Percentiles rank a stretch among this genome's conserved stretches.
Evolutionary conservation across 2,329 filamentous ascomycete species (phyloP).

Genomic region (Penicillium sp.): DNA sequence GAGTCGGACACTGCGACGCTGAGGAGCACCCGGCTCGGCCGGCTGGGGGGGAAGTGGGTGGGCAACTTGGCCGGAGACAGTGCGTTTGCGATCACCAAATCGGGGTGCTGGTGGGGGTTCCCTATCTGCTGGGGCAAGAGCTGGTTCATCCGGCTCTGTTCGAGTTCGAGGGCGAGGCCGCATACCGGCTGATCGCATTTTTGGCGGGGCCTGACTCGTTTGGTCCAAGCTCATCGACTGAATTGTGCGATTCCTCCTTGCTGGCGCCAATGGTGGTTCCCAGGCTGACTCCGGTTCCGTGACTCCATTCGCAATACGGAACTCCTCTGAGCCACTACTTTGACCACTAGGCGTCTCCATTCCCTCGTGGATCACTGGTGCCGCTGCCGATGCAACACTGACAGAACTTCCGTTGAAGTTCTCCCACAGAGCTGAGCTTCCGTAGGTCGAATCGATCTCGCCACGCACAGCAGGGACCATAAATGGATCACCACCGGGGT

Average conservation of each 20-base stretch:
- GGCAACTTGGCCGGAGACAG: slow-evolving; percentile 77
- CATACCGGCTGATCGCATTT: slow-evolving; percentile 60
- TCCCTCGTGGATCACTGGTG: slow-evolving; percentile 53
- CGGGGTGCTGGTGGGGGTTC: slow-evolving; percentile 38
- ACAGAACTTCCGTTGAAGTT: slow-evolving; percentile 53
- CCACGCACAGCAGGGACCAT: slow-evolving; percentile 38
- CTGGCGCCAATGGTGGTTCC: slow-evolving; percentile 50
- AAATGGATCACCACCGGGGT: slow-evolving; percentile 46
- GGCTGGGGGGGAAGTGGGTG: slow-evolving; percentile 58
- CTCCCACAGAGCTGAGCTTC: slow-evolving; percentile 53
- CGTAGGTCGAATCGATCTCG: slow-evolving; percentile 41
- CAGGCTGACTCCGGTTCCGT: slow-evolving; percentile 38
- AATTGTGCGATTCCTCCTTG: slow-evolving; percentile 57
- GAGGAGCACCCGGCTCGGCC: slow-evolving; percentile 65
- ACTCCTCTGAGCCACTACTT: slow-evolving; percentile 48
- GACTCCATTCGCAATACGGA: slow-evolving; percentile 39
- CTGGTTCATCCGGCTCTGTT: slow-evolving; percentile 46
- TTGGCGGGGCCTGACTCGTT: slow-evolving; percentile 62
- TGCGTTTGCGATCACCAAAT: slow-evolving; percentile 76
- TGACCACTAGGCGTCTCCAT: slow-evolving; percentile 66
- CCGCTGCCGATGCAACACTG: slow-evolving; percentile 42
- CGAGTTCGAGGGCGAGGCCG: slow-evolving; percentile 48
- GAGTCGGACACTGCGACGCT: slow-evolving; percentile 73
- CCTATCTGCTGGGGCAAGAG: slow-evolving; percentile 36
- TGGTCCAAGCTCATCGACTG: slow-evolving; percentile 57